Conservation (phyloP, 768 basidiomycete genomes). For the Leccinum disarticulatum region DNA sequence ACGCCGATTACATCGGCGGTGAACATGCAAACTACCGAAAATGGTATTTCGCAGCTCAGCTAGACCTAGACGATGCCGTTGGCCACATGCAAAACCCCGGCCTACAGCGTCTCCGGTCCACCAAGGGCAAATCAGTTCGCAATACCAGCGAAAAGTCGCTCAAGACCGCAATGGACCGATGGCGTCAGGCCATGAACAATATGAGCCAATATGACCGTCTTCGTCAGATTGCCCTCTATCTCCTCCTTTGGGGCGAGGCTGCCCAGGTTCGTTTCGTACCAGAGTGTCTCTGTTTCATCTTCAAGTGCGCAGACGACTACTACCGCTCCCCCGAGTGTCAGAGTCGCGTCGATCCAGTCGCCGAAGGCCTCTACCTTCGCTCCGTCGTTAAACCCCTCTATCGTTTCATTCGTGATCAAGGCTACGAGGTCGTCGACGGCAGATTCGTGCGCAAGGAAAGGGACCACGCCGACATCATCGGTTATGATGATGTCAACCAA, state of each 20-base stretch:
- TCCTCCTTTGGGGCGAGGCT: constrained; percentile 97
- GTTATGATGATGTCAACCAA: constrained; percentile 99
- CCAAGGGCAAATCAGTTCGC: constrained; percentile 57
- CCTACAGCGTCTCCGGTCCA: constrained; percentile 76
- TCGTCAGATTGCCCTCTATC: constrained; percentile 91
- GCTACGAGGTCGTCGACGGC: constrained; percentile 94
- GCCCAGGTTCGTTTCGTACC: constrained; percentile 96
- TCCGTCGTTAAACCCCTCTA: constrained; percentile 92
- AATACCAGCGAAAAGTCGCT: constrained; percentile 62
- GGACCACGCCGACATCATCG: constrained; percentile 94
- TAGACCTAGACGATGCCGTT: constrained; percentile 97
- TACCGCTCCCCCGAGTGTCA: constrained; percentile 99
- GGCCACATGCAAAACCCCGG: constrained; percentile 92
- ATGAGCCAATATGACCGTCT: constrained; percentile 99
- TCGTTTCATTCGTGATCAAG: constrained; percentile 95
- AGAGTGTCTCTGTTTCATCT: constrained; percentile 98
- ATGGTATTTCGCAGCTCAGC: constrained; percentile 99
- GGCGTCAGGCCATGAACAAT: constrained; percentile 97
- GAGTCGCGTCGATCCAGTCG: constrained; percentile 84
- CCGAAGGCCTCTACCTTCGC: constrained; percentile 92
- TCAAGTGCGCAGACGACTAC: constrained; percentile 99
- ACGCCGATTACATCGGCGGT: constrained; percentile 98
- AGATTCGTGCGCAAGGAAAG: constrained; percentile 91
- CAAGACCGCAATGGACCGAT: constrained; percentile 82
- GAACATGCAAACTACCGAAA: constrained; percentile 99